These are phyloP conservation scores for Dissophora globulifera DNA, from an alignment of 192 early-diverging fungal genomes.

Conservation along the genomic window DNA sequence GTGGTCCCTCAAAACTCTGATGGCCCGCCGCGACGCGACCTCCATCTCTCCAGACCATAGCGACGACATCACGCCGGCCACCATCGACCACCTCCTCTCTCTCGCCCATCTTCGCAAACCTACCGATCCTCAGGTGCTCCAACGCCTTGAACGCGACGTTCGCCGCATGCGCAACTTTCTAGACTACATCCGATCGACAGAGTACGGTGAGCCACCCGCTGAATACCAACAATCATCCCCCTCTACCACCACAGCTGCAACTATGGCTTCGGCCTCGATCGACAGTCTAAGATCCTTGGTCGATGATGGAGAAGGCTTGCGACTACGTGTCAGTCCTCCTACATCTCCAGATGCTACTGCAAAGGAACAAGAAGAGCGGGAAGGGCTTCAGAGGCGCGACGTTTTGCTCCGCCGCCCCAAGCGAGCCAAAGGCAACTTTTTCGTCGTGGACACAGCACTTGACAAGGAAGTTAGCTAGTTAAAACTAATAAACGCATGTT, in stretches of 20 bases:
- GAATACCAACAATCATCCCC: background rate
- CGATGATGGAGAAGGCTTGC: slow-evolving; percentile 35
- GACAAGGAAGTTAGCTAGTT: slow-evolving; percentile 30
- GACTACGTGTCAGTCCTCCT: slow-evolving; percentile 15
- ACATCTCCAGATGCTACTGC: background rate
- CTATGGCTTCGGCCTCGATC: background rate
- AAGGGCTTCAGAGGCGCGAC: slow-evolving; percentile 10
- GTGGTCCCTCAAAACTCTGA: slow-evolving; percentile 33
- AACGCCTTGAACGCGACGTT: slow-evolving; percentile 29
- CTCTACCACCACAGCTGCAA: too few species aligned
- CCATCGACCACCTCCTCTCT: slow-evolving; percentile 23
- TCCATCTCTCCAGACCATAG: background rate
- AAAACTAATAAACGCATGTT: too few species aligned
- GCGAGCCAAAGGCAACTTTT: slow-evolving; percentile 43
- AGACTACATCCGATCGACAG: slow-evolving; percentile 23
- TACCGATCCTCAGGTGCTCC: slow-evolving; percentile 17
- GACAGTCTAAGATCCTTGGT: slow-evolving; percentile 37
- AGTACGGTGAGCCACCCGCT: too few species aligned
- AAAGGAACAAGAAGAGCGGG: slow-evolving; percentile 4
- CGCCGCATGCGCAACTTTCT: slow-evolving; percentile 41
- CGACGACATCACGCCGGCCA: slow-evolving; percentile 34
- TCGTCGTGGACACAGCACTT: slow-evolving; percentile 29
- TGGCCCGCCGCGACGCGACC: slow-evolving; percentile 16
- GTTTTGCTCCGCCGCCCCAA: slow-evolving; percentile 16
- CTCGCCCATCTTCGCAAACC: slow-evolving; percentile 38